Conservation (phyloP, 176 grass and related monocot genomes). For the Secale cereale region DNA sequence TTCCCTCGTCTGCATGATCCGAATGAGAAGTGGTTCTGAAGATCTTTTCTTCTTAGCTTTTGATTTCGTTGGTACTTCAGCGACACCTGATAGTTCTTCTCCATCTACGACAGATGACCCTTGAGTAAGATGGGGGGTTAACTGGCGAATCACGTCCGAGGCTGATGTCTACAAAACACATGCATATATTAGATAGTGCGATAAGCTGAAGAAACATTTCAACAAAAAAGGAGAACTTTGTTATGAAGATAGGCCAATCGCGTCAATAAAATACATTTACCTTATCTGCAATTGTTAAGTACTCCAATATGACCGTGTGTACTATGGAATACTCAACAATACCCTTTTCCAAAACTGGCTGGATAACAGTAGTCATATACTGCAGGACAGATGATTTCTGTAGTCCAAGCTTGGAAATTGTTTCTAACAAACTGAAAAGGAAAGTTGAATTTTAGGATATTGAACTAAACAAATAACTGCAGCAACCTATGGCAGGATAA, state of each 20-base stretch:
- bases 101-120: conserved; percentile 54
- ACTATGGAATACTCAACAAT: conserved; percentile 83
- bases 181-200: background rate
- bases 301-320: conserved; percentile 71
- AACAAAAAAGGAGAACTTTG: background rate
- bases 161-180: conserved; percentile 69
- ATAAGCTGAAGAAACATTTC: background rate
- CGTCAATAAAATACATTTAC: conserved; percentile 31
- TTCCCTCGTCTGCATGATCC: conserved; percentile 75
- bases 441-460: conserved; percentile 5
- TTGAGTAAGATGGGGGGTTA: conserved; percentile 73
- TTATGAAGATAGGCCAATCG: background rate
- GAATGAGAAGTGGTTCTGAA: conserved; percentile 72
- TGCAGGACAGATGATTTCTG: conserved; percentile 76
- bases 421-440: conserved; percentile 68
- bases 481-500: background rate
- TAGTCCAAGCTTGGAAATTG: conserved; percentile 88
- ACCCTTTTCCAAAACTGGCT: conserved; percentile 82
- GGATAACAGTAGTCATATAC: conserved; percentile 70
- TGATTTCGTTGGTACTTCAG: conserved; percentile 56
- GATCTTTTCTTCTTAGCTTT: conserved; percentile 80
- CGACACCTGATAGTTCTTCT: conserved; percentile 36
- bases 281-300: conserved; percentile 95
- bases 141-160: conserved; percentile 67
- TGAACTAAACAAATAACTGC: background rate